These are phyloP conservation scores for Pseudocercospora ulei DNA, from an alignment of 2,329 filamentous ascomycete genomes.

Conservation along the genomic window DNA sequence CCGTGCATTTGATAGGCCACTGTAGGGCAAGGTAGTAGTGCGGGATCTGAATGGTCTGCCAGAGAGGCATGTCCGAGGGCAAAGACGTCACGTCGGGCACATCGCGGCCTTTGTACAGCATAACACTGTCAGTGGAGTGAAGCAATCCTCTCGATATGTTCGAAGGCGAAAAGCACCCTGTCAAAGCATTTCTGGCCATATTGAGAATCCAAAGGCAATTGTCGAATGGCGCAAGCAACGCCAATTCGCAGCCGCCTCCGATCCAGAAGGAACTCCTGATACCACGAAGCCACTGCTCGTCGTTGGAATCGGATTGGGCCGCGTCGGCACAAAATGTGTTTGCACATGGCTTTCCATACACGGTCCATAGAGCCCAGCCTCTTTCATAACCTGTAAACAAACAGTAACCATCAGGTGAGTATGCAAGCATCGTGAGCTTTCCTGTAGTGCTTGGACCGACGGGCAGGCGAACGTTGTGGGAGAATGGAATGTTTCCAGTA, in stretches of 20 bases:
- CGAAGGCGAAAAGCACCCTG: conserved; percentile 80
- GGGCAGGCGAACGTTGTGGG: conserved; percentile 64
- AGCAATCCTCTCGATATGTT: conserved; percentile 84
- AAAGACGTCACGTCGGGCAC: conserved; percentile 82
- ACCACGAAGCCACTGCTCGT: conserved; percentile 75
- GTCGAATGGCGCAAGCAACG: conserved; percentile 58
- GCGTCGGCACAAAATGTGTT: conserved; percentile 69
- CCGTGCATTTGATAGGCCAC: conserved; percentile 81
- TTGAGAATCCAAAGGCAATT: conserved; percentile 79
- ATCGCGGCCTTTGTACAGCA: conserved; percentile 90
- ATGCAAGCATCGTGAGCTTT: conserved; percentile 61
- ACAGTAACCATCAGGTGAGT: conserved; percentile 93
- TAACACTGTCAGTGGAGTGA: conserved; percentile 76
- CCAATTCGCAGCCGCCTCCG: conserved; percentile 73
- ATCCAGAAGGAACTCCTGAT: conserved; percentile 74
- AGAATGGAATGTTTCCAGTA: conserved; percentile 78
- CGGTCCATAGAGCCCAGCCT: conserved; percentile 95
- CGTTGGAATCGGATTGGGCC: conserved; percentile 54
- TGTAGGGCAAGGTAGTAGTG: conserved; percentile 76
- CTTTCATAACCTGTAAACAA: conserved; percentile 86
- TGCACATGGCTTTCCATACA: conserved; percentile 82
- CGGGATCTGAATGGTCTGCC: conserved; percentile 85
- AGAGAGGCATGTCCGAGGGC: conserved; percentile 83
- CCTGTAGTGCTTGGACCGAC: conserved; percentile 61
- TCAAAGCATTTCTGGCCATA: conserved; percentile 87